Evolutionary conservation across 1,284 basidiomycete species (phyloP).

Genomic region (Melampsora abietis-canadensis): DNA sequence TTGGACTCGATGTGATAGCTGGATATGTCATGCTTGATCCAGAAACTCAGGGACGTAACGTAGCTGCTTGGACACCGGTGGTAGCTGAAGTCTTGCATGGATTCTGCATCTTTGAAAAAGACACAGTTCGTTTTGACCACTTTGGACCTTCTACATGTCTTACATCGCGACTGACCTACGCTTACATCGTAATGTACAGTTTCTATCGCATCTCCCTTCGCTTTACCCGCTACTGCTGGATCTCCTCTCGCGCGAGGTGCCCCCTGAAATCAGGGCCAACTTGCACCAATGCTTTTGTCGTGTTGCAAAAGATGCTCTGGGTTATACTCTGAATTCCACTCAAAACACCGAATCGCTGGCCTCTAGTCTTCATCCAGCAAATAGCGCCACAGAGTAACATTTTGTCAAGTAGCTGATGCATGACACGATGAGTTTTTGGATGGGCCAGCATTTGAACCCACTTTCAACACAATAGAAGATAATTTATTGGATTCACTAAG

Average conservation of each 20-base stretch:
- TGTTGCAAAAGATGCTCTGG: constrained; percentile 21
- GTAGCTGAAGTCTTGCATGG: constrained; percentile 89
- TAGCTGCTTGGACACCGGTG: constrained; percentile 95
- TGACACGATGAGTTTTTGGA: too few species aligned
- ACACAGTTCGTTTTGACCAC: constrained; percentile 63
- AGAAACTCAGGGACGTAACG: constrained; percentile 92
- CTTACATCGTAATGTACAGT: not conserved
- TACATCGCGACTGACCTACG: not conserved
- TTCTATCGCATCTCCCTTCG: constrained; percentile 16
- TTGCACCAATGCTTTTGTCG: constrained; percentile 33
- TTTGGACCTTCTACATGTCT: not conserved
- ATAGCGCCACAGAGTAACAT: not conserved
- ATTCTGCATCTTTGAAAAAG: constrained; percentile 81
- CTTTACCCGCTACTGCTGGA: constrained; percentile 32
- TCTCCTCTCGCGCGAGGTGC: constrained; percentile 18
- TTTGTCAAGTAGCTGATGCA: too few species aligned
- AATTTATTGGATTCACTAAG: too few species aligned
- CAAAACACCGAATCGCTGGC: not conserved
- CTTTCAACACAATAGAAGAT: too few species aligned
- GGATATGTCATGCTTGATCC: constrained; percentile 86
- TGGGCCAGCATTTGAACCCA: too few species aligned
- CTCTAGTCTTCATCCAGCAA: not conserved
- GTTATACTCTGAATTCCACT: not conserved
- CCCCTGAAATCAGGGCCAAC: constrained; percentile 20
- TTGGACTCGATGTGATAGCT: constrained; percentile 83